Base-by-base conservation (phyloP, 257 asterid species). In the Osmanthus fragrans region DNA sequence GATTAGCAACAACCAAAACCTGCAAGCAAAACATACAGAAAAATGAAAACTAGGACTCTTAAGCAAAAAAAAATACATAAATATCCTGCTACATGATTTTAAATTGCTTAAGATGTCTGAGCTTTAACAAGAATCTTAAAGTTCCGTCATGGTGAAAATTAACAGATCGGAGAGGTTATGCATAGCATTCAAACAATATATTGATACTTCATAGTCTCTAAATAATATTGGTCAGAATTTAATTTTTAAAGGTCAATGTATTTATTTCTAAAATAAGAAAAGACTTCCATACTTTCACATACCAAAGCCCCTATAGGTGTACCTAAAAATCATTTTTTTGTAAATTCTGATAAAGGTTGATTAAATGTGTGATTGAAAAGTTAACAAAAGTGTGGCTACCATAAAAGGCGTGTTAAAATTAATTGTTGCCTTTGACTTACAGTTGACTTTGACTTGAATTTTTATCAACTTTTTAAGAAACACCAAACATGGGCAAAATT, bases 1-100 rank as follows among this genome's bases (percentile, higher is more conserved):
- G 98, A 82, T 94, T 94, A 66, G 98, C 98, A 82, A 94, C 98
- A 25, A 94, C 98, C 96, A 94, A 83, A 84, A 94, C 98, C 97
- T 94, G 94, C 74, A 40, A 47, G 56, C 5, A 19, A 13, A 77
- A 42, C 7, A 37, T 2, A 39, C 27, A 70, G 76, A 29, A 34
- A 64, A 72, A 73, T 73, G 12, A 73, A 33, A 23, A 80, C 1
- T 39, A 8, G 47, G 64, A 64, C 67, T 39, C 15, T 60, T 18
- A 42, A 40, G 37, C 21, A 40, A 30, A 47, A 3, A 3, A 32
- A 2, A 32, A 32, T 1, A 42, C 67, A 12, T 75, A 73, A 25
- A 42, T 0, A 71, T 45, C 37, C 54, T 10, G 34, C 19, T 30
- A 42, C 37, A 71, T 2, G 42, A 25, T 23, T 3, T 39, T 42